Evolutionary conservation across 805 yeast genomes (phyloP), one percentile per base, ranked within the genome.

Genomic region (Candida tibetensis): DNA sequence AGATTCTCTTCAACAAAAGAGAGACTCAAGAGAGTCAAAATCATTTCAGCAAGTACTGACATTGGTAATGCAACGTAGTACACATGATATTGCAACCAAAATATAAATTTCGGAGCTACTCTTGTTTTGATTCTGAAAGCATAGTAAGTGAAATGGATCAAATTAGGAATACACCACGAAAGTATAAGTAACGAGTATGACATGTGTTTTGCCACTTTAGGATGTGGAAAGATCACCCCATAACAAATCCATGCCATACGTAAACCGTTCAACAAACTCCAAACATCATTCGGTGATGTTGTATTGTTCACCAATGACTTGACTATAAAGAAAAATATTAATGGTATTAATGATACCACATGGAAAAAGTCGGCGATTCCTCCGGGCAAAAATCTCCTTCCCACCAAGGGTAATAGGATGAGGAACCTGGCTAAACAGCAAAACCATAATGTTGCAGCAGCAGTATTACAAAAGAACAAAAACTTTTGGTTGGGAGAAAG

Each of bases 361-460:
- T 68, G 73, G 48, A 79, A 74, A 58, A 80, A 82, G 46, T 77
- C 84, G 31, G 85, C 85, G 9, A 83, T 77, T 0, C 87, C 89
- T 5, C 82, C 87, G 1, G 88, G 84, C 15, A 82, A 56, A 46
- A 80, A 82, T 45, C 66, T 67, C 22, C 78, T 58, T 0, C 87
- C 85, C n/a, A 80, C 86, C 17, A 83, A 58, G 1, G 86, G 85
- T 31, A 77, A 60, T 21, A 83, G 59, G 1, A 81, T 58, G 10
- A 70, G 38, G 44, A 81, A 68, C 32, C 91, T 57, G 2, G 67
- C 48, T 36, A 58, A 62, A 42, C 77, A 73, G 42, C 76, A 65
- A 5, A 66, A 48, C 81, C 81, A 76, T 14, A 76, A 55, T 2
- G 73, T 58, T 12, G 67, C 53, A 1, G 71, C 46, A 5, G 64